phyloP scores from a whole-genome alignment of 768 basidiomycete species.

The Sarcomyxa edulis region DNA sequence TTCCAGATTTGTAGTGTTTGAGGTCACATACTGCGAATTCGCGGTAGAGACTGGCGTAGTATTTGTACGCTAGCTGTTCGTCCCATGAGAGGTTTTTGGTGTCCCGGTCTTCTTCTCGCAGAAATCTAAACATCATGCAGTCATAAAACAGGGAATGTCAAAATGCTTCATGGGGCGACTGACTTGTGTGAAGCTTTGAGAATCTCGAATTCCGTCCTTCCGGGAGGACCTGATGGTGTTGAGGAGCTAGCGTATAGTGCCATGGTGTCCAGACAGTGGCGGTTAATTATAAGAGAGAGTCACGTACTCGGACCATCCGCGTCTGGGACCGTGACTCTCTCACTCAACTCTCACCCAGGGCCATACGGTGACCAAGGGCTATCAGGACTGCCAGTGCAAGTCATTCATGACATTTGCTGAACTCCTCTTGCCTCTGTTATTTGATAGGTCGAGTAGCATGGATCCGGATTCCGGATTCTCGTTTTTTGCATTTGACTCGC shows the following conservation, averaged over 20 bases:
- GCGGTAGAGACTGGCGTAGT: conserved; percentile 83
- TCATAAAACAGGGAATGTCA: neutral
- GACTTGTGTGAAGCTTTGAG: conserved; percentile 70
- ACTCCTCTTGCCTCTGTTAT: too few relatives aligned
- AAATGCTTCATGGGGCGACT: conserved; percentile 5
- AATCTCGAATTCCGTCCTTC: conserved; percentile 68
- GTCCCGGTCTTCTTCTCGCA: conserved; percentile 55
- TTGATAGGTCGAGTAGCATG: too few relatives aligned
- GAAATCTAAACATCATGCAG: conserved; percentile 47
- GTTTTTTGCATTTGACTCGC: too few relatives aligned
- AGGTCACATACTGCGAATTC: conserved; percentile 92
- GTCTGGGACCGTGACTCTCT: too few relatives aligned
- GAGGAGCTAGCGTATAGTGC: conserved; percentile 29
- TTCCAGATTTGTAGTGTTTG: conserved; percentile 93
- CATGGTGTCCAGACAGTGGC: too few relatives aligned
- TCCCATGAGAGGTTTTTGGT: conserved; percentile 57
- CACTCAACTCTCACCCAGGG: too few relatives aligned
- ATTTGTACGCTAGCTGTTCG: conserved; percentile 81
- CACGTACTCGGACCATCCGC: too few relatives aligned
- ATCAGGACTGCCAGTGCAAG: too few relatives aligned
- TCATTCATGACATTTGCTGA: too few relatives aligned
- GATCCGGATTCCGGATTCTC: too few relatives aligned
- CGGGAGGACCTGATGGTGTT: conserved; percentile 21
- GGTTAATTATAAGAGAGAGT: too few relatives aligned
- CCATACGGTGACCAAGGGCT: too few relatives aligned